Evolutionary conservation across 371 early-diverging fungal species (phyloP).

Genomic region (Lichtheimia ornata): DNA sequence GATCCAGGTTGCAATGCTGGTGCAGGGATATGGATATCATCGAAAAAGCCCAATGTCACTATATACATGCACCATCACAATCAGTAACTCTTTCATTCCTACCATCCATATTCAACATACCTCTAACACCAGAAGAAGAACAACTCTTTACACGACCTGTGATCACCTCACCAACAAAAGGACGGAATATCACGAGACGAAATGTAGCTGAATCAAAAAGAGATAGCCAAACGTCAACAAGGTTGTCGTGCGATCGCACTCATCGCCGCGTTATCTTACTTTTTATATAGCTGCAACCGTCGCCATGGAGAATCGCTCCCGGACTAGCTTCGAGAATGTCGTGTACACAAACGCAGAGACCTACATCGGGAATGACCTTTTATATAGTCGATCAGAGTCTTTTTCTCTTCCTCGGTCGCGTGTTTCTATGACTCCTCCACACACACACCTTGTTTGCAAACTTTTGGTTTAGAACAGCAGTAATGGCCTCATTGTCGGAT

Average conservation of each 20-base stretch:
- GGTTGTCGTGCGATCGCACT: background rate
- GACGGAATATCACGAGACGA: constrained; percentile 88
- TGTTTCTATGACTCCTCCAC: background rate
- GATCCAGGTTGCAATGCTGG: constrained; percentile 61
- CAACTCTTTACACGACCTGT: constrained; percentile 77
- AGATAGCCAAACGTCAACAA: background rate
- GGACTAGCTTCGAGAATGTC: constrained; percentile 82
- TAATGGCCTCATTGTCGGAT: constrained; percentile 72
- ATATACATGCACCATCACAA: background rate
- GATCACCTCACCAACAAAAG: constrained; percentile 87
- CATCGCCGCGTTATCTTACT: constrained; percentile 31
- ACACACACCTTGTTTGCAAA: constrained; percentile 85
- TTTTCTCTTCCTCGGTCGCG: no score
- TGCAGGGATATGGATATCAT: constrained; percentile 86
- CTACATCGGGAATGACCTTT: constrained; percentile 86
- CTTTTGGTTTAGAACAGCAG: constrained; percentile 88
- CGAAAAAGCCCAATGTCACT: constrained; percentile 90
- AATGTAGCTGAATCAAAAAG: constrained; percentile 59
- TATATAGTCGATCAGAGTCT: no score
- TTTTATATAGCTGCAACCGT: constrained; percentile 79
- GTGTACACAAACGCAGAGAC: constrained; percentile 84
- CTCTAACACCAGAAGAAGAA: constrained; percentile 69
- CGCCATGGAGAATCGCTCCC: constrained; percentile 81
- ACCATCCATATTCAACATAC: constrained; percentile 27
- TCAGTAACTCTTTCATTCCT: background rate